These are phyloP conservation scores for Musa troglodytarum DNA, from an alignment of 176 grass and related monocot genomes.

Conservation along the genomic window DNA sequence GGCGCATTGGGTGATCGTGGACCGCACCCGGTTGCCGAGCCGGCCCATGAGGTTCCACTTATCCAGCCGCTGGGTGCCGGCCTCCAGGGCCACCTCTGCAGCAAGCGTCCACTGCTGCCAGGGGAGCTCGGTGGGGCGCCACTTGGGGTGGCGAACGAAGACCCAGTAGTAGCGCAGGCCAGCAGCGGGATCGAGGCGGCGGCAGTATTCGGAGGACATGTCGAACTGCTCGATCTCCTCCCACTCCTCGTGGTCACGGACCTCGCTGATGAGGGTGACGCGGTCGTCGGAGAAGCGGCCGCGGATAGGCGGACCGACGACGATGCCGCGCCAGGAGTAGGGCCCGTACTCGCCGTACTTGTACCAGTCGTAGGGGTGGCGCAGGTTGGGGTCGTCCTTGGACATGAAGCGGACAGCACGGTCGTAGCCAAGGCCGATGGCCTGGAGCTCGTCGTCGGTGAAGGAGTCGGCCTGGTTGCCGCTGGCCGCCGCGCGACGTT, in stretches of 20 bases:
- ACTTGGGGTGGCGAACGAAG: constrained; percentile 79
- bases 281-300: constrained; percentile 83
- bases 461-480: constrained; percentile 51
- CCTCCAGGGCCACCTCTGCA: constrained; percentile 63
- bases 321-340: constrained; percentile 92
- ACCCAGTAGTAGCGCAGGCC: constrained; percentile 71
- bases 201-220: constrained; percentile 55
- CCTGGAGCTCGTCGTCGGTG: constrained; percentile 75
- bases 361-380: constrained; percentile 89
- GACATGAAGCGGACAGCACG: constrained; percentile 84
- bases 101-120: constrained; percentile 89
- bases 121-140: constrained; percentile 63
- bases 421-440: constrained; percentile 87
- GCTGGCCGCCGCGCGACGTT: constrained; percentile 22
- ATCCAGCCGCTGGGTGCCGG: constrained; percentile 43
- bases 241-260: constrained; percentile 69
- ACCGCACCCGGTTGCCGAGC: constrained; percentile 51
- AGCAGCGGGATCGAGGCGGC: constrained; percentile 36
- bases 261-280: constrained; percentile 66
- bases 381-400: constrained; percentile 71
- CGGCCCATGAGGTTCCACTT: constrained; percentile 87
- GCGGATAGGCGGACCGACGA: constrained; percentile 79
- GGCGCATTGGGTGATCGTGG: constrained; percentile 67
- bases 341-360: constrained; percentile 73
- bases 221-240: constrained; percentile 78